Base-by-base conservation (phyloP, 805 yeast species). In the Teunomyces stri region DNA sequence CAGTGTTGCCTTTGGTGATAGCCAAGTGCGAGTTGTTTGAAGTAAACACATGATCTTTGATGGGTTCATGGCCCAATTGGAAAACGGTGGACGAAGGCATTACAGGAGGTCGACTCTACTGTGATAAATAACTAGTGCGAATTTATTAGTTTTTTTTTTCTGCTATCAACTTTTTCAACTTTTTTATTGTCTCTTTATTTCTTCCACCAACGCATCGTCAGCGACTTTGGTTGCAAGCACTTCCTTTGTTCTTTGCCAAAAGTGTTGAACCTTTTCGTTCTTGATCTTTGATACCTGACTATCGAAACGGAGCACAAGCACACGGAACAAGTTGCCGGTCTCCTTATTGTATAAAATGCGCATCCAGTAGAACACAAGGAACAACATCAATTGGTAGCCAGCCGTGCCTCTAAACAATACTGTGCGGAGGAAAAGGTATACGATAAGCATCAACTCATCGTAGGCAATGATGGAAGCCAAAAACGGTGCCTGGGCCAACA, bases 1-100 rank as follows among this genome's bases (percentile, higher is more conserved):
- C 91, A 43, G 78, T 75, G 56, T 79, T 84, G 46, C 80, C 89
- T 55, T 87, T 85, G 44, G 98, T 88, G 51, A 92, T 81, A 13
- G 97, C 98, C 50, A 94, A 77, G 18, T 70, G 52, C 29, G 67
- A 57, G 48, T 73, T 68, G 66, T 89, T 95, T 18, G 78, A 75
- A 22, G 90, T 84, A 69, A 89, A 91, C 49, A 90, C 84, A 67
- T 92, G 98, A 64, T 94, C 96, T 60, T 91, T 88, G 59, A 91
- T 88, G 52, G 97, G 92, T 47, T 78, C 79, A 65, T 84, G 87
- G 54, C 95, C 90, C 60, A 92, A 80, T 61, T 80, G 84, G 64
- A 80, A 84, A 35, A 68, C 62, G 29, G 66, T 61, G 44, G 81
- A 75, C 10, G 63, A 44, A 21, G 64, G 47, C 64, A 60, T 61